Percentiles rank a stretch among this genome's conserved stretches.
phyloP scores from a whole-genome alignment of 257 asterid species.

The Coffea canephora region DNA sequence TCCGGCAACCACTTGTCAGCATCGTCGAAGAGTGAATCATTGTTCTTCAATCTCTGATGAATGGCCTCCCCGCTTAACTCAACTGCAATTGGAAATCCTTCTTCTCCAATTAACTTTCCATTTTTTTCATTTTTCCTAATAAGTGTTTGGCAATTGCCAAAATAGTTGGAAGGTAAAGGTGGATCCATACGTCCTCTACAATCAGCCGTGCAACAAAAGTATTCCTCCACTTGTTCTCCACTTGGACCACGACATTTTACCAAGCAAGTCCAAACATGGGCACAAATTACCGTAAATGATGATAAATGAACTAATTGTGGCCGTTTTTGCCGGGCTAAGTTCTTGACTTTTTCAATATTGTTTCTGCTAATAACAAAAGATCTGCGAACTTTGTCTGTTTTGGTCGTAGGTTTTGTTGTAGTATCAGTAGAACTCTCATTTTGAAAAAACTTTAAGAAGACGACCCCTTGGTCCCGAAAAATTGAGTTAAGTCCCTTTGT shows the following conservation, averaged over 20 bases:
- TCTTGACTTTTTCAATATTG: constrained; percentile 27
- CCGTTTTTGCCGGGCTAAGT: constrained; percentile 1
- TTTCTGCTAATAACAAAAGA: constrained; percentile 25
- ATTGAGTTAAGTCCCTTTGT: constrained; percentile 7
- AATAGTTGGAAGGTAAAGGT: constrained; percentile 31
- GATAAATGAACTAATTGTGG: constrained; percentile 20
- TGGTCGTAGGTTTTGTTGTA: neutral
- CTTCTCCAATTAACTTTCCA: constrained; percentile 20
- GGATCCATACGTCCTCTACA: constrained; percentile 30
- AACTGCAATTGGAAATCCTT: constrained; percentile 26
- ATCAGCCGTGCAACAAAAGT: constrained; percentile 20
- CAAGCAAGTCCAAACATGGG: constrained; percentile 40
- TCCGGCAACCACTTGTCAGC: constrained; percentile 21
- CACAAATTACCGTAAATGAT: constrained; percentile 32
- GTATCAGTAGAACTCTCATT: neutral
- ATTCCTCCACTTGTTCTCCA: constrained; percentile 1
- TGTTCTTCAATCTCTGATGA: constrained; percentile 14
- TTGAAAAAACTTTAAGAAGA: neutral
- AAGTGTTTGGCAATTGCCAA: constrained; percentile 37
- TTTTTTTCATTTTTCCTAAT: constrained; percentile 2
- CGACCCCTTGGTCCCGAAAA: constrained; percentile 8
- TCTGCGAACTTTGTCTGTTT: constrained; percentile 28
- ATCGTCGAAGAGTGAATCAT: constrained; percentile 20
- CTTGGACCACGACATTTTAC: constrained; percentile 8
- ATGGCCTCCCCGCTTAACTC: constrained; percentile 24